Base-by-base conservation (phyloP, 257 asterid genomes). In the Solanum gandarillasii region DNA sequence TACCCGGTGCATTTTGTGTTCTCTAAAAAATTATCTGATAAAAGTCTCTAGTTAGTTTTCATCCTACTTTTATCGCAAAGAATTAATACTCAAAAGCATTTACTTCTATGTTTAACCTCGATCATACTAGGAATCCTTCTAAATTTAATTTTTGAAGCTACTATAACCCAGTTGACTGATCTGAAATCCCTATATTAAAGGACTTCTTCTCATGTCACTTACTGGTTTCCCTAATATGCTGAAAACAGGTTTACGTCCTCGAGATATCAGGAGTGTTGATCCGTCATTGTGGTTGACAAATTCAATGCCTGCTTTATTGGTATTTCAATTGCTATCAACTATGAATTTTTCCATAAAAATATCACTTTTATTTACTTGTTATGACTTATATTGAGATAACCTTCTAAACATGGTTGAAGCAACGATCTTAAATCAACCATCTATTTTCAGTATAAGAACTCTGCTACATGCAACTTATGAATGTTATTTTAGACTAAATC, bases 251-350 rank as follows among this genome's bases (percentile, higher is more conserved):
- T 96, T 96, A 73, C 98, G 99, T 60, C 99, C 99, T 75, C 95
- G 99, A 74, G 99, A 96, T 93, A 90, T 96, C 89, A 91, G 99
- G 92, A 97, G 99, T 35, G 99, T 97, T 87, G 99, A 96, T 92
- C 99, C 99, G 81, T 95, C 99, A 52, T 89, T 97, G 96, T 97
- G 99, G 99, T 89, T 97, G 88, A 97, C 98, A 83, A 97, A 97
- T 90, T 92, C 98, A 85, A 97, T 97, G 99, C 99, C 99, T 74
- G 89, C 99, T 87, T 92, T 97, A 90, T 90, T 96, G 97, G 99
- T 97, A 92, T 5, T 48, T 25, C 86, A 82, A 18, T 46, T 81
- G 67, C 85, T 81, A 43, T 46, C 65, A 79, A 31, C 86, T 10
- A 31, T 48, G 70, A 10, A 1, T 36, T 21, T 74, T 74, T 36